These are phyloP conservation scores for Trichoderma simmonsii DNA, from an alignment of 2,329 filamentous ascomycete species.

Conservation along the genomic window DNA sequence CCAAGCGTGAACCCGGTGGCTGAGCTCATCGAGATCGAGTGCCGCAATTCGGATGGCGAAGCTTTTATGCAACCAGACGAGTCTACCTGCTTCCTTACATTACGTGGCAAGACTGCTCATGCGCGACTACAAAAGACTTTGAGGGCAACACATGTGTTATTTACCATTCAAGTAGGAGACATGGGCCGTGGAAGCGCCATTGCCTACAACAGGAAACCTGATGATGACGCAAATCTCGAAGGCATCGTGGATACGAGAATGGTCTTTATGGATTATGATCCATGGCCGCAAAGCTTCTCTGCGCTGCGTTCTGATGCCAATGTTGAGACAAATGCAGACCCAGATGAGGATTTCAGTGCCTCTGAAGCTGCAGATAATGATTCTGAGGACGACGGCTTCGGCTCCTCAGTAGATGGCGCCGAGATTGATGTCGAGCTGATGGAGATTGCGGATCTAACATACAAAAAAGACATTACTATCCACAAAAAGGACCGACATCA, in stretches of 20 bases:
- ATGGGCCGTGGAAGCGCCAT: neutral
- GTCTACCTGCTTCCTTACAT: neutral
- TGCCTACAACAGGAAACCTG: neutral
- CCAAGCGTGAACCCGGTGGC: neutral
- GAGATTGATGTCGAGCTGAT: neutral
- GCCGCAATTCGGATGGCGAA: neutral
- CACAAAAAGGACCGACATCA: neutral
- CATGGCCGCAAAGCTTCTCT: neutral
- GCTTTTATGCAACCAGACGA: neutral
- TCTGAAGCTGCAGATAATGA: neutral
- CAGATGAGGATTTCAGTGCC: neutral
- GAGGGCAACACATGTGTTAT: neutral
- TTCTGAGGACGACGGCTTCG: neutral
- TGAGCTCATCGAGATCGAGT: neutral
- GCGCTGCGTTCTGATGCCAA: neutral
- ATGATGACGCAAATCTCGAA: neutral
- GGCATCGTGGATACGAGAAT: neutral
- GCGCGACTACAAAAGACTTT: neutral
- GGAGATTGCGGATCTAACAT: neutral
- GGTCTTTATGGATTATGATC: neutral
- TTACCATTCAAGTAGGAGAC: neutral
- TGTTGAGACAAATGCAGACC: accelerated
- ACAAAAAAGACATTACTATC: neutral
- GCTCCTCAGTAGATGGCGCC: neutral
- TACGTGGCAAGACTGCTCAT: neutral